Evolutionary conservation across 1,284 basidiomycete genomes (phyloP).

Genomic region (Microstroma glucosiphilum): DNA sequence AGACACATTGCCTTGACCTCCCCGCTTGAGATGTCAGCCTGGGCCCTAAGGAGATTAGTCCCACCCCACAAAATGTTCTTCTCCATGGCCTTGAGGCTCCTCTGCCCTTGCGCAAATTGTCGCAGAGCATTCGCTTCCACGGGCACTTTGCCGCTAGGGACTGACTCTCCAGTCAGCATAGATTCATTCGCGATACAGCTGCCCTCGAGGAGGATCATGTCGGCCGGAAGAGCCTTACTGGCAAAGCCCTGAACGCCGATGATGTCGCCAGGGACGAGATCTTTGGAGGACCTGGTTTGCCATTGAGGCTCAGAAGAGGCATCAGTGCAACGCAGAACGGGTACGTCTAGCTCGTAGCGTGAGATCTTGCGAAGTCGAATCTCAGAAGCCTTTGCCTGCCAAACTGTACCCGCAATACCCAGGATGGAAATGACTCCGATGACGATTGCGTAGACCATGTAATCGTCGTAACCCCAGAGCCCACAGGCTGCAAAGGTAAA

Average conservation of each 20-base stretch:
- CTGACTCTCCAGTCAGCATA: conserved; percentile 32
- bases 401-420: conserved; percentile 27
- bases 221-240: conserved; percentile 20
- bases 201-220: conserved; percentile 23
- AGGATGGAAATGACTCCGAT: conserved; percentile 22
- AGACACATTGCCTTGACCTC: conserved; percentile 16
- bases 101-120: conserved; percentile 5
- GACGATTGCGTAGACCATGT: conserved; percentile 26
- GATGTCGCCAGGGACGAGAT: conserved; percentile 33
- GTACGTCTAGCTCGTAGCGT: conserved; percentile 23
- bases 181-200: conserved; percentile 25
- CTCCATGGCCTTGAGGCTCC: conserved; percentile 13
- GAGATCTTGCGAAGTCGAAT: conserved; percentile 27
- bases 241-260: conserved; percentile 13
- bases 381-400: conserved; percentile 25
- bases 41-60: conserved; percentile 20
- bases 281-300: background rate
- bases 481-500: conserved; percentile 29
- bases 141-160: conserved; percentile 23
- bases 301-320: conserved; percentile 8
- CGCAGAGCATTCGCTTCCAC: conserved; percentile 8
- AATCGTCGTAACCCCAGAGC: conserved; percentile 29
- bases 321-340: conserved; percentile 15
- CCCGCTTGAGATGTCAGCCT: conserved; percentile 2
- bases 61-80: conserved; percentile 27